Percentiles rank a stretch among this genome's conserved stretches.
Evolutionary conservation across 1,284 basidiomycete species (phyloP).

Genomic region (Coniophora puteana): DNA sequence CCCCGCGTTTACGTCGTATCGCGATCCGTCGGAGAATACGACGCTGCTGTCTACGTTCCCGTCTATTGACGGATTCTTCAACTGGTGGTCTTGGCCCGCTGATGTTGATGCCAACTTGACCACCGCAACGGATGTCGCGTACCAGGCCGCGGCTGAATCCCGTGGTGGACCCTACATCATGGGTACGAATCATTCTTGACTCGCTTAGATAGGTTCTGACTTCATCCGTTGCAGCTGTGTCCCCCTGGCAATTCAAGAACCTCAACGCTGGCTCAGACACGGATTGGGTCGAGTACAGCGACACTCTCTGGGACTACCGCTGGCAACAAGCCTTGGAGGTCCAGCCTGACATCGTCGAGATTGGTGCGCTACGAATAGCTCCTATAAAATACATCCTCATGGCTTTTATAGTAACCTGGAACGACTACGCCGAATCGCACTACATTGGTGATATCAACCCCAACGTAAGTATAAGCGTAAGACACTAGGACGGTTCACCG

Average conservation of each 20-base stretch:
- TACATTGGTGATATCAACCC: conserved; percentile 29
- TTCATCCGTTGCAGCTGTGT: conserved; percentile 27
- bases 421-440: conserved; percentile 23
- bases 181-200: conserved; percentile 1
- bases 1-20: conserved; percentile 28
- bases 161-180: conserved; percentile 32
- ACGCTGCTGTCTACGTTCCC: conserved; percentile 24
- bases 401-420: conserved; percentile 19
- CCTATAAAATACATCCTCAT: conserved; percentile 12
- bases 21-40: conserved; percentile 23
- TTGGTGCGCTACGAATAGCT: conserved; percentile 14
- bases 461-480: conserved; percentile 12
- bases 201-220: background rate
- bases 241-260: conserved; percentile 45
- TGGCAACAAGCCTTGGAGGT: conserved; percentile 31
- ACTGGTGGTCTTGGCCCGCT: conserved; percentile 35
- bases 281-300: conserved; percentile 34
- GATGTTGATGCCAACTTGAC: conserved; percentile 25
- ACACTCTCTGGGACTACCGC: conserved; percentile 31
- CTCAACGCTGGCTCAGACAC: conserved; percentile 27
- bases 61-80: conserved; percentile 32
- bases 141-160: conserved; percentile 16
- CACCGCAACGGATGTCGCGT: conserved; percentile 27
- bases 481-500: too few species aligned
- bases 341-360: conserved; percentile 38